Percentiles rank a stretch among this genome's conserved stretches.
Evolutionary conservation across 768 basidiomycete genomes (phyloP).

Genomic region (Pisolithus orientalis): DNA sequence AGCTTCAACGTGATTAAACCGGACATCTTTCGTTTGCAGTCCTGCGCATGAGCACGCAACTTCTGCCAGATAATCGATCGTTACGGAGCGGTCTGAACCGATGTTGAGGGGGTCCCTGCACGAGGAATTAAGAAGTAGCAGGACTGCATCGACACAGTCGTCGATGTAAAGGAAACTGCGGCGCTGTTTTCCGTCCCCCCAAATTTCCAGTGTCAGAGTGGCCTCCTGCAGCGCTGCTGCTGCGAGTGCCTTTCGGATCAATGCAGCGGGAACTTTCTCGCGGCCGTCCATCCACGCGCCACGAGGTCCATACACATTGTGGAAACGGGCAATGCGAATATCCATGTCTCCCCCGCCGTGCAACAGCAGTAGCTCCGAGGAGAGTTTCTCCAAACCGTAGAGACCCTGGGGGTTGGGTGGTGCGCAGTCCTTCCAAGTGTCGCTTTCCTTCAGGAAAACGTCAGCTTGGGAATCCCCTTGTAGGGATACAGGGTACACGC

Average conservation of each 20-base stretch:
- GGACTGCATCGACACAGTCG: constrained; percentile 47
- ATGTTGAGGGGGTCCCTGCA: constrained; percentile 39
- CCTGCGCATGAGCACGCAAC: constrained; percentile 33
- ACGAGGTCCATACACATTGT: constrained; percentile 53
- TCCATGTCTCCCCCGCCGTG: constrained; percentile 28
- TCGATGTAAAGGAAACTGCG: constrained; percentile 52
- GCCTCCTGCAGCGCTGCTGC: background rate
- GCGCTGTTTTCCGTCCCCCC: constrained; percentile 49
- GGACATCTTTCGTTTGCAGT: constrained; percentile 21
- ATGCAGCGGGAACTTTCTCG: constrained; percentile 54
- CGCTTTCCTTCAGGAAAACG: constrained; percentile 40
- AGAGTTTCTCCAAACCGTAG: constrained; percentile 55
- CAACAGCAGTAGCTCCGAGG: constrained; percentile 39
- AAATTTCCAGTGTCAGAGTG: constrained; percentile 39
- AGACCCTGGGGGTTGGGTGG: constrained; percentile 44
- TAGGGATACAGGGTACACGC: constrained; percentile 45
- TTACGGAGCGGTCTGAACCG: constrained; percentile 40
- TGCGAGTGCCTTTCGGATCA: constrained; percentile 47
- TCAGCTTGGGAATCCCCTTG: constrained; percentile 30
- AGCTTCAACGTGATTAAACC: constrained; percentile 19
- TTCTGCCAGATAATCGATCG: constrained; percentile 37
- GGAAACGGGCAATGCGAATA: constrained; percentile 47
- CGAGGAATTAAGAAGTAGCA: constrained; percentile 37
- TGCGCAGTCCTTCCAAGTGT: constrained; percentile 33
- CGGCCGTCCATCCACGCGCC: constrained; percentile 48